Evolutionary conservation across 2,329 filamentous ascomycete genomes (phyloP).

Genomic region (Daldinia sp.): DNA sequence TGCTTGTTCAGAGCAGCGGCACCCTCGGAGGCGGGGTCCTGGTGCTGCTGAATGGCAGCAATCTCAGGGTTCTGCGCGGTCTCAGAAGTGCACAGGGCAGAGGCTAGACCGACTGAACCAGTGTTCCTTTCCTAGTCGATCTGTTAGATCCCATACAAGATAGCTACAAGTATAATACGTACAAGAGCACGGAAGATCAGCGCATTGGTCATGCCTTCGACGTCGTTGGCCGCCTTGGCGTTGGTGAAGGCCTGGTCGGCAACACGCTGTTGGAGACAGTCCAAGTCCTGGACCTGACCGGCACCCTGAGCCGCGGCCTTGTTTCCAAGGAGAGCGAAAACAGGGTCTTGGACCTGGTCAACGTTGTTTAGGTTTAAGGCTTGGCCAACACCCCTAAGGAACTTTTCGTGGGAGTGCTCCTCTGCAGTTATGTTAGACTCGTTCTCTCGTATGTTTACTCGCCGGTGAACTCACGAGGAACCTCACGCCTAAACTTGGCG

Average conservation of each 20-base stretch:
- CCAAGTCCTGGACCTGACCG: constrained; percentile 50
- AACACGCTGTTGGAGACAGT: constrained; percentile 57
- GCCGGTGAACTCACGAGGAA: constrained; percentile 43
- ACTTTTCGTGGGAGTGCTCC: constrained; percentile 48
- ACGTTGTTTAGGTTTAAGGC: constrained; percentile 47
- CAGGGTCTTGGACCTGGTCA: constrained; percentile 44
- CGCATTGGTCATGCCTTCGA: constrained; percentile 62
- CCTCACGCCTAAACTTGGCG: constrained; percentile 44
- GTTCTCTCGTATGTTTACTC: neutral
- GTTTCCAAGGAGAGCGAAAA: constrained; percentile 52
- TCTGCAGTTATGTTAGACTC: constrained; percentile 34
- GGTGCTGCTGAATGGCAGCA: constrained; percentile 68
- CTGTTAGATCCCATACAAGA: constrained; percentile 1
- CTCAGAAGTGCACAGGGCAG: constrained; percentile 62
- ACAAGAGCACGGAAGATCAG: constrained; percentile 64
- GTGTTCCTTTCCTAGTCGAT: constrained; percentile 64
- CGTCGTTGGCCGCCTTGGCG: constrained; percentile 60
- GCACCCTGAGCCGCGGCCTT: constrained; percentile 58
- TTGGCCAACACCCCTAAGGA: constrained; percentile 42
- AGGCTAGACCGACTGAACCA: constrained; percentile 62
- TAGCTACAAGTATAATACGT: constrained; percentile 59
- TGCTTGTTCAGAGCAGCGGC: constrained; percentile 67
- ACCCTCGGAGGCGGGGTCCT: constrained; percentile 69
- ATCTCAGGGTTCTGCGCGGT: constrained; percentile 71
- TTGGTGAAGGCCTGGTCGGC: constrained; percentile 69